phyloP scores from a whole-genome alignment of 2,329 filamentous ascomycete species.

The Pseudogymnoascus sp. region DNA sequence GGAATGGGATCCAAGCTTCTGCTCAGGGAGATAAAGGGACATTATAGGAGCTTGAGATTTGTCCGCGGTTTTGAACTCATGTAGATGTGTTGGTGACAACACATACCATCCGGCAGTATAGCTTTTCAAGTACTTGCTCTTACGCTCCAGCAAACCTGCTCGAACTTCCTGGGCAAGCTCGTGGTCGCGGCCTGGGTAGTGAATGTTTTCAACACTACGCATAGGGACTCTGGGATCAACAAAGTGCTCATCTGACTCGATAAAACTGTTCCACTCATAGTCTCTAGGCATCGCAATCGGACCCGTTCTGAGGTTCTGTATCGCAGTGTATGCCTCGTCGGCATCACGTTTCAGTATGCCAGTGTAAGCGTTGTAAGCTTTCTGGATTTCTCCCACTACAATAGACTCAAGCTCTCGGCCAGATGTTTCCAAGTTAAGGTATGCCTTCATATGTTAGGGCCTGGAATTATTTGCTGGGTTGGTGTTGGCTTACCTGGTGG shows the following conservation, averaged over 20 bases:
- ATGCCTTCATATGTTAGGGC: constrained; percentile 54
- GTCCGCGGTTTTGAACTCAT: constrained; percentile 98
- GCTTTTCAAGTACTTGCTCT: constrained; percentile 98
- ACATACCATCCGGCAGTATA: constrained; percentile 72
- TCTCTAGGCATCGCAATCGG: constrained; percentile 93
- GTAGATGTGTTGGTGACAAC: constrained; percentile 88
- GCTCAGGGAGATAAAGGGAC: constrained; percentile 90
- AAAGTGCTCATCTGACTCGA: constrained; percentile 75
- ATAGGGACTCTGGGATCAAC: constrained; percentile 78
- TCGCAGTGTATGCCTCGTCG: constrained; percentile 68
- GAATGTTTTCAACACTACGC: constrained; percentile 72
- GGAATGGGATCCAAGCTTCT: constrained; percentile 91
- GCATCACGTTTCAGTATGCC: constrained; percentile 88
- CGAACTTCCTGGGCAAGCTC: constrained; percentile 75
- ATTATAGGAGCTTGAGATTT: constrained; percentile 87
- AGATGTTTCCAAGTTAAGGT: constrained; percentile 88
- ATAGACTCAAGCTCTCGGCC: constrained; percentile 94
- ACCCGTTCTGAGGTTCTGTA: constrained; percentile 75
- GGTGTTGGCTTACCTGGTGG: constrained; percentile 50
- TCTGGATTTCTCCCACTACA: constrained; percentile 94
- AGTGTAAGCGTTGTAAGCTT: constrained; percentile 91
- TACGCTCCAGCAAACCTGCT: constrained; percentile 86
- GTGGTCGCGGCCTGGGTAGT: constrained; percentile 85
- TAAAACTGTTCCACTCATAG: constrained; percentile 79
- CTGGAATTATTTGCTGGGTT: not conserved